Percentiles rank a stretch among this genome's conserved stretches.
These are phyloP conservation scores for Wickerhamiella infanticola DNA, from an alignment of 1,139 yeast genomes.

Conservation along the genomic window DNA sequence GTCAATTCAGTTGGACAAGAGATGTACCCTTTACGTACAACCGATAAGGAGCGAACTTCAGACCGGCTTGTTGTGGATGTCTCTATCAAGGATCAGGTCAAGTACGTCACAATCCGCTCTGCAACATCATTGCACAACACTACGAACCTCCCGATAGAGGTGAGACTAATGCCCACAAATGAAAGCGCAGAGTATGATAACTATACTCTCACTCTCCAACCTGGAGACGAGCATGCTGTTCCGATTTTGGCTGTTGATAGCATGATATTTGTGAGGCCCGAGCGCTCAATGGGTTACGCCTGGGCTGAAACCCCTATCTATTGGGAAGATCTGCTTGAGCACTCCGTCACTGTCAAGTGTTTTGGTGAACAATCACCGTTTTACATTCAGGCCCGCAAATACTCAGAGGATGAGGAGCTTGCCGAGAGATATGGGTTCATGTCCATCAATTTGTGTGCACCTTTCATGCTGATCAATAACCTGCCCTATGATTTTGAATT, in stretches of 20 bases:
- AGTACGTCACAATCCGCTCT: constrained; percentile 59
- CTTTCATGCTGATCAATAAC: constrained; percentile 69
- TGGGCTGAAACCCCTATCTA: constrained; percentile 51
- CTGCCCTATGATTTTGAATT: constrained; percentile 71
- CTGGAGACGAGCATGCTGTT: constrained; percentile 44
- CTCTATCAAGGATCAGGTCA: constrained; percentile 55
- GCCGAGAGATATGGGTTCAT: constrained; percentile 72
- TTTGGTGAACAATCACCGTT: constrained; percentile 11
- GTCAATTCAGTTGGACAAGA: constrained; percentile 80
- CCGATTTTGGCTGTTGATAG: constrained; percentile 58
- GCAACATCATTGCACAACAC: constrained; percentile 56
- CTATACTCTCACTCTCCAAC: constrained; percentile 24
- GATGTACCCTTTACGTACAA: constrained; percentile 42
- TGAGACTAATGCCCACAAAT: constrained; percentile 18
- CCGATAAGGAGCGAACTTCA: constrained; percentile 26
- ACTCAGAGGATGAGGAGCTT: constrained; percentile 52
- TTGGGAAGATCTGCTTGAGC: constrained; percentile 50
- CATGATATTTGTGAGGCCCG: constrained; percentile 47
- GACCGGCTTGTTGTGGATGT: constrained; percentile 55
- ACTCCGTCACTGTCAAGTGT: constrained; percentile 5
- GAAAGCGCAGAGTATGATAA: constrained; percentile 19
- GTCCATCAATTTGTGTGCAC: constrained; percentile 67
- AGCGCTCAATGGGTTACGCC: constrained; percentile 34
- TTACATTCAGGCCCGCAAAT: constrained; percentile 58
- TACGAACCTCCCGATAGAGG: constrained; percentile 44